Percentiles rank a stretch among this genome's conserved stretches.
Evolutionary conservation across 2,329 filamentous ascomycete species (phyloP).

Genomic region (Fusarium hostae): DNA sequence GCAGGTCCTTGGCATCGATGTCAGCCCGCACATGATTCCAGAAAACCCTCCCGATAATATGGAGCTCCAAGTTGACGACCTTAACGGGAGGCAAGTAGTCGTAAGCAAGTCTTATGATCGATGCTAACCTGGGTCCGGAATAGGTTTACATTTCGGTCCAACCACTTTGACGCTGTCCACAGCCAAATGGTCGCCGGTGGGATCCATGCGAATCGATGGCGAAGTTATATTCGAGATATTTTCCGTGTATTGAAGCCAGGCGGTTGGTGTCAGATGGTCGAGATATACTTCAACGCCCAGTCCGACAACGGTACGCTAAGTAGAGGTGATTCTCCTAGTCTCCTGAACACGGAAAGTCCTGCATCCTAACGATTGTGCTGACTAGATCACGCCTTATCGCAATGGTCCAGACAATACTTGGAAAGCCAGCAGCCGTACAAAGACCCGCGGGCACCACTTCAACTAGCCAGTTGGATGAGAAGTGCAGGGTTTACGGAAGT

Average conservation of each 20-base stretch:
- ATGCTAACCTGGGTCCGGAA: conserved; percentile 4
- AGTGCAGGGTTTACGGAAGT: conserved; percentile 75
- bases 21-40: conserved; percentile 75
- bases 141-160: conserved; percentile 74
- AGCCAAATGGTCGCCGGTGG: conserved; percentile 78
- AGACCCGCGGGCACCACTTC: conserved; percentile 72
- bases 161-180: conserved; percentile 85
- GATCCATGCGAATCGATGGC: conserved; percentile 79
- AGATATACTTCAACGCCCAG: conserved; percentile 86
- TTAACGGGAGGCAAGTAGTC: conserved; percentile 68
- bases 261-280: conserved; percentile 90
- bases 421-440: conserved; percentile 71
- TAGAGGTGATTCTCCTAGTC: conserved; percentile 57
- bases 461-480: conserved; percentile 67
- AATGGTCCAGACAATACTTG: conserved; percentile 75
- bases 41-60: conserved; percentile 73
- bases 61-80: conserved; percentile 77
- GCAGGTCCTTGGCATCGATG: conserved; percentile 77
- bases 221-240: conserved; percentile 80
- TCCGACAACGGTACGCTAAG: conserved; percentile 85
- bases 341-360: not conserved
- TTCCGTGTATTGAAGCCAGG: conserved; percentile 75
- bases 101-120: not conserved
- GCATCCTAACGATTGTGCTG: conserved; percentile 15
- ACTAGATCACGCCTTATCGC: conserved; percentile 70